Evolutionary conservation across 352 stramenopile genomes (phyloP), one percentile per base, ranked within the genome.

Genomic region (Phytophthora chlamydospora): DNA sequence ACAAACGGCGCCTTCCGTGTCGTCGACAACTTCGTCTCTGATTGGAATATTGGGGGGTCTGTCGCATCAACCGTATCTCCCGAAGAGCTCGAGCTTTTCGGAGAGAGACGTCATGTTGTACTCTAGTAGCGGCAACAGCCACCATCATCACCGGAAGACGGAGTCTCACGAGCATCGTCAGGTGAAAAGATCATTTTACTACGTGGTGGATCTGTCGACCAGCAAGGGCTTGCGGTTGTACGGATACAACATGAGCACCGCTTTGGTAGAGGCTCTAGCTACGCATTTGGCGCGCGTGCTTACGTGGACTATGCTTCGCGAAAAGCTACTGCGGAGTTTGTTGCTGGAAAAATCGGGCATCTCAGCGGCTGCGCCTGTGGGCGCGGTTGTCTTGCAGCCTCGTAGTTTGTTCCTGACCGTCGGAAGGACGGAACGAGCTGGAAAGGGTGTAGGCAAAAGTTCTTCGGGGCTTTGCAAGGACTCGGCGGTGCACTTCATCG

Each of bases 201-300:
- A 91, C 47, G 62, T 91, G 27, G 52, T 92, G 14, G 80, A 91
- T 27, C 38, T 94, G 9, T 94, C 83, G 0, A 71, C 71, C 7
- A 71, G 45, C n/a, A 80, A 73, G 29, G 85, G 85, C 0, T 39
- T 95, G 21, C 66, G 66, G 0, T 61, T 90, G 16, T 90, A 87
- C 44, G 85, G 76, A 42, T 95, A 95, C 71, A 95, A 95, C 50
- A 83, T 93, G 75, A 91, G 84, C 38, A 58, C 64, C 1, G 65
- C 74, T 39, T 63, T 93, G 12, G 62, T 89, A 13, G 85, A 95
- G 17, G 68, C 66, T 2, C 58, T 95, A 21, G 55, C 80, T 3
- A 70, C 77, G 7, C 70, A 89, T 36, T 49, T 88, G 8, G 74
- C 83, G 8, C 72, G 79, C 10, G 65, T 91, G 36, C 46, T 91